These are phyloP conservation scores for Boehmeria nivea DNA, from an alignment of 306 rosid genomes.

Conservation along the genomic window DNA sequence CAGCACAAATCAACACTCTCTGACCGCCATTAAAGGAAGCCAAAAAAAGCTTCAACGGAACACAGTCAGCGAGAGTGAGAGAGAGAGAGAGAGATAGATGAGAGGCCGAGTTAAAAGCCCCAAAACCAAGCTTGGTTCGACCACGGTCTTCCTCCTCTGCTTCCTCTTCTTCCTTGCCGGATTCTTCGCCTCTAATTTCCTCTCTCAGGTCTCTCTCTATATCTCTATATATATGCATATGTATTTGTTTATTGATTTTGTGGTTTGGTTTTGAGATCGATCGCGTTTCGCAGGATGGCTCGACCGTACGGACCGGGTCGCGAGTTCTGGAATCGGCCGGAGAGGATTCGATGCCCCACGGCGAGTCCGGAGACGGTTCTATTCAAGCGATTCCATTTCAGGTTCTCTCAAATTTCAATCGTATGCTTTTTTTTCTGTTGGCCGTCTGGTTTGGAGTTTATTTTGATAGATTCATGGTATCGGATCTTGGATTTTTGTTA, in stretches of 20 bases:
- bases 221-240: not conserved
- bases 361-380: constrained; percentile 27
- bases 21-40: not conserved
- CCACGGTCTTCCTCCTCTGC: constrained; percentile 2
- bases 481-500: not conserved
- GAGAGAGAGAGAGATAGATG: not conserved
- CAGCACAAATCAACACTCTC: too few relatives aligned
- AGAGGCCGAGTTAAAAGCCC: constrained; percentile 6
- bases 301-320: constrained; percentile 8
- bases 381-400: constrained; percentile 29
- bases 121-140: constrained; percentile 9
- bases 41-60: not conserved
- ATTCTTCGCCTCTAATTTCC: constrained; percentile 7
- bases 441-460: not conserved
- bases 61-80: too few relatives aligned
- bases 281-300: constrained; percentile 10
- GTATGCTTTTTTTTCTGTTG: too few relatives aligned
- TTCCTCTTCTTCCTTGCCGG: constrained; percentile 5
- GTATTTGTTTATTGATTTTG: not conserved
- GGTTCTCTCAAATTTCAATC: too few relatives aligned
- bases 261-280: not conserved
- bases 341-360: constrained; percentile 3
- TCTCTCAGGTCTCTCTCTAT: constrained; percentile 5
- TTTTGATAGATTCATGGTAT: not conserved
- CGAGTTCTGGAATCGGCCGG: constrained; percentile 19